Evolutionary conservation across 2,329 filamentous ascomycete genomes (phyloP).

Genomic region (Domatiomyces catenatus): DNA sequence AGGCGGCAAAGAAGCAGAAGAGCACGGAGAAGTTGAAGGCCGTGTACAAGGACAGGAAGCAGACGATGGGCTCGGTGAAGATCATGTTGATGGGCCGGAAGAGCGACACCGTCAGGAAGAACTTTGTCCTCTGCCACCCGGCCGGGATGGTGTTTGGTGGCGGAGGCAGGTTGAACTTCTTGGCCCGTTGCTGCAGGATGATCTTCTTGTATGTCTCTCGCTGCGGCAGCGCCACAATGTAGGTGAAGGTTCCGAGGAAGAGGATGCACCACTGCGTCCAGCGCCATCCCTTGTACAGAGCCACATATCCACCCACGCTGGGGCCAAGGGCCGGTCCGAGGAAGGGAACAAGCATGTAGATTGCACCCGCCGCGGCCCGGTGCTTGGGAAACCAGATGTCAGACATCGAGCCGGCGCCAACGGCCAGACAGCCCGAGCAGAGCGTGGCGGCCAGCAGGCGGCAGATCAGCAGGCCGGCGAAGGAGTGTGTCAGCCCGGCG

Average conservation of each 20-base stretch:
- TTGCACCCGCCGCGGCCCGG: constrained; percentile 42
- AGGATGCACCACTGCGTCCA: constrained; percentile 61
- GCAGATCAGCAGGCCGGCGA: constrained; percentile 54
- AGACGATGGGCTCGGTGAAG: constrained; percentile 54
- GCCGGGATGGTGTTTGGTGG: constrained; percentile 54
- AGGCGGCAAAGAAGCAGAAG: constrained; percentile 75
- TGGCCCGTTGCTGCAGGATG: constrained; percentile 46
- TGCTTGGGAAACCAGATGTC: constrained; percentile 37
- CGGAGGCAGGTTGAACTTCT: constrained; percentile 40
- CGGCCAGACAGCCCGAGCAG: constrained; percentile 51
- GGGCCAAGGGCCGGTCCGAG: constrained; percentile 52
- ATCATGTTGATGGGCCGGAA: constrained; percentile 47
- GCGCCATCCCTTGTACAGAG: constrained; percentile 49
- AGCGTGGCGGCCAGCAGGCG: constrained; percentile 64
- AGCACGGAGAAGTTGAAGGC: constrained; percentile 63
- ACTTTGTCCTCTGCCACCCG: constrained; percentile 32
- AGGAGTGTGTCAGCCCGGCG: constrained; percentile 39
- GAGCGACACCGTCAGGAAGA: constrained; percentile 25
- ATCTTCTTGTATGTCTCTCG: constrained; percentile 56
- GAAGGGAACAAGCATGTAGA: constrained; percentile 46
- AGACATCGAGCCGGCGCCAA: constrained; percentile 56
- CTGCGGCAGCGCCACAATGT: constrained; percentile 41
- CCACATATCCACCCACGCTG: constrained; percentile 54
- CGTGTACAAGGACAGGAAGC: constrained; percentile 54
- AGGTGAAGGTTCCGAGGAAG: constrained; percentile 42